phyloP scores from a whole-genome alignment of 2,329 filamentous ascomycete genomes.

The Xylaria sp. region DNA sequence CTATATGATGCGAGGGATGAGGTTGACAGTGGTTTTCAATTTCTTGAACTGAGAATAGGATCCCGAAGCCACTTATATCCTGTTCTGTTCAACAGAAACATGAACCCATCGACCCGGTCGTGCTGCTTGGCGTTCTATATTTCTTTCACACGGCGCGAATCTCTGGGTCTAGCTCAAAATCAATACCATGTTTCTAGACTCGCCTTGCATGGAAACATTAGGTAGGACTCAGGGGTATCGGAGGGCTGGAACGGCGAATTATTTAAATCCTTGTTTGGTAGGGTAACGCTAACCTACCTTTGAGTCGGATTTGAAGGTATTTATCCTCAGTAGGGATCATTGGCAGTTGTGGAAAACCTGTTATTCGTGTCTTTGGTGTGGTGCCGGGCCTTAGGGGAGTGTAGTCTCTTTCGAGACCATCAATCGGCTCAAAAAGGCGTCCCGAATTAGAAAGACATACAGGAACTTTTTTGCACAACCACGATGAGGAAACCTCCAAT shows the following conservation, averaged over 20 bases:
- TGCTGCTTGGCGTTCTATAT: constrained; percentile 21
- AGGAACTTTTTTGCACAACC: background rate
- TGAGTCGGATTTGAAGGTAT: constrained; percentile 6
- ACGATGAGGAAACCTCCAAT: background rate
- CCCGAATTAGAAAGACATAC: background rate
- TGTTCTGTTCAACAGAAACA: background rate
- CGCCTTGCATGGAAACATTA: constrained; percentile 11
- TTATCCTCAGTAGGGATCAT: constrained; percentile 17
- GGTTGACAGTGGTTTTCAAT: constrained; percentile 1
- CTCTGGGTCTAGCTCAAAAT: constrained; percentile 15
- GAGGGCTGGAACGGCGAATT: constrained; percentile 27
- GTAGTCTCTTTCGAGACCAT: background rate
- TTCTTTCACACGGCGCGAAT: background rate
- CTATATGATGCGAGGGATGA: background rate
- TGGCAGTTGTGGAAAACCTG: background rate
- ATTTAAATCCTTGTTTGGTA: constrained; percentile 30
- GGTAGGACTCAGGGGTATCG: constrained; percentile 27
- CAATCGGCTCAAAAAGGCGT: background rate
- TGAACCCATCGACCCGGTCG: constrained; percentile 27
- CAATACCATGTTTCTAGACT: constrained; percentile 8
- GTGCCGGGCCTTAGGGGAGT: background rate
- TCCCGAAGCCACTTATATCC: constrained; percentile 22
- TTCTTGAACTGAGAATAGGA: background rate
- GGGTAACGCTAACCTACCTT: constrained; percentile 21
- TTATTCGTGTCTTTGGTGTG: background rate